Evolutionary conservation across 1,139 yeast species (phyloP), one percentile per base, ranked within the genome.

Genomic region (Suhomyces terraborum): DNA sequence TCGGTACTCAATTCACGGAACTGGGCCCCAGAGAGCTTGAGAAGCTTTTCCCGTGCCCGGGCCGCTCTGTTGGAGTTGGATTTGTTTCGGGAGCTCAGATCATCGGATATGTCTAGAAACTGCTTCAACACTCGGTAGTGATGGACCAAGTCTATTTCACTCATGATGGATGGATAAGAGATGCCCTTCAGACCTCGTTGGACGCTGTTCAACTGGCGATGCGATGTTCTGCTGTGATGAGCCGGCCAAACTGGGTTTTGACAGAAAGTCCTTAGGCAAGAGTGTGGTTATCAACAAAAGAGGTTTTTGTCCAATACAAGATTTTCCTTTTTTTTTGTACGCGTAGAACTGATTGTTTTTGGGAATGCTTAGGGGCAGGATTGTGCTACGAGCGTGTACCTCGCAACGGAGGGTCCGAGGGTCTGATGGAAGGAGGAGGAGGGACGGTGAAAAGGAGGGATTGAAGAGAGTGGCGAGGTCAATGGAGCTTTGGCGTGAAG

Each of bases 1-100:
- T 93, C 98, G 1, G 96, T 89, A 48, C 95, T 82, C 45, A 91
- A 77, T 60, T 91, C 98, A 46, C 77, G 75, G 57, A 91, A 88
- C 62, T 93, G 98, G n/a, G 83, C 81, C n/a, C 76, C 69, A 1
- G 94, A 81, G 45, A 93, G 75, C 55, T 85, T 85, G 48, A 86
- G 73, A 38, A 91, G 77, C 65, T 93, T 91, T 53, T 87, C 93
- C 51, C 96, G 75, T 5, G 96, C 96, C 54, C 87, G 80, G 34
- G 79, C 80, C 16, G 88, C 88, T 47, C 91, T 62, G 40, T 80
- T 63, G 16, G 88, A 70, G 50, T 66, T 66, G 33, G 71, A 56
- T 43, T 77, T 73, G 28, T 66, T 54, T 27, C 76, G 67, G 9
- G 75, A 55, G 34, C 64, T 56, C 53, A 59, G 64, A 47, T 77